Percentiles rank a stretch among this genome's conserved stretches.
Evolutionary conservation across 192 early-diverging fungal genomes (phyloP).

Genomic region (Umbelopsis isabellina): DNA sequence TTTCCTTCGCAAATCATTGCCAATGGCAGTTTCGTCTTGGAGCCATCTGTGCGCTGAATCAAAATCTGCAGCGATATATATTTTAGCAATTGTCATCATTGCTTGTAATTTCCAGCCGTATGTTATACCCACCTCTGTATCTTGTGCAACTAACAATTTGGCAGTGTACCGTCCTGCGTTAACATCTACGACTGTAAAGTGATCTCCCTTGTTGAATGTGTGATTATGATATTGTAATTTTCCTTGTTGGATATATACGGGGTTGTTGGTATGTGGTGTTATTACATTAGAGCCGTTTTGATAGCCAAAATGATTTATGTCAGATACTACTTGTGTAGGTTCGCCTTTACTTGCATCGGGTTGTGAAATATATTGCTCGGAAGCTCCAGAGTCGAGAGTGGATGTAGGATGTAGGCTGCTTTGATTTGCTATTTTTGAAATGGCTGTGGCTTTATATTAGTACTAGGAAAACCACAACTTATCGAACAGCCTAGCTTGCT

Average conservation of each 20-base stretch:
- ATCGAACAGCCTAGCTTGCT: not conserved
- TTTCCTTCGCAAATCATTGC: conserved; percentile 28
- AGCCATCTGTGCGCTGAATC: conserved; percentile 27
- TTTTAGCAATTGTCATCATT: not conserved
- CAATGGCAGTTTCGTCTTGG: conserved; percentile 23
- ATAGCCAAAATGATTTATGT: not conserved
- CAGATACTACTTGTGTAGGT: not conserved
- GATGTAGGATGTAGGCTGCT: conserved; percentile 12
- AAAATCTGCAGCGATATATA: conserved; percentile 2
- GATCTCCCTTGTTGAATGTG: conserved; percentile 26
- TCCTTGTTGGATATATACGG: conserved; percentile 21
- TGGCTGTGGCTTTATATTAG: not conserved
- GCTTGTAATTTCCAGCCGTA: too few relatives aligned
- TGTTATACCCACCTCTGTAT: conserved; percentile 17
- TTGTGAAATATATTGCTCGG: not conserved
- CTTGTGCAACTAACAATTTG: conserved; percentile 21
- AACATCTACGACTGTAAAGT: conserved; percentile 24
- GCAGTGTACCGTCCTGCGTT: conserved; percentile 27
- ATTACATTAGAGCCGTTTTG: conserved; percentile 15
- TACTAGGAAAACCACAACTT: too few relatives aligned
- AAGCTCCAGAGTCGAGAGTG: not conserved
- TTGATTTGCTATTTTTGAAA: not conserved
- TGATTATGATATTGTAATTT: conserved; percentile 27
- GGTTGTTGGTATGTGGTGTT: conserved; percentile 6
- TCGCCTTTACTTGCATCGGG: not conserved